Conservation (phyloP, 1,284 basidiomycete genomes). For the Ceratobasidium papillatum region DNA sequence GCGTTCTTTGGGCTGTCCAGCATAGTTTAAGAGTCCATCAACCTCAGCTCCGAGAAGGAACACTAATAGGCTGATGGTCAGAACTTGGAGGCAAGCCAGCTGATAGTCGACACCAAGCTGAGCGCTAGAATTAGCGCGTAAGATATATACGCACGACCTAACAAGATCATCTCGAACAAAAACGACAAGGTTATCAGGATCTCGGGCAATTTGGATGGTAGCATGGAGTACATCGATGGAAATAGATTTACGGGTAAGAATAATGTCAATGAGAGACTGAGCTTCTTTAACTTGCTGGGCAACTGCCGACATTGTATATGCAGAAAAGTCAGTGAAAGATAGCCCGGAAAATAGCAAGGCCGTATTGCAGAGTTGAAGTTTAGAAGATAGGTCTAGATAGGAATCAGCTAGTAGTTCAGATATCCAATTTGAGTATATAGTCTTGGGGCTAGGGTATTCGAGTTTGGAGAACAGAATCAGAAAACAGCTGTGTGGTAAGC, state of each 20-base stretch:
- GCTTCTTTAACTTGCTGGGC: not conserved
- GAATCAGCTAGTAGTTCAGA: no score
- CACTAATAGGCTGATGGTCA: not conserved
- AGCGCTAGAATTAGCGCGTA: not conserved
- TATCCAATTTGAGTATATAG: no score
- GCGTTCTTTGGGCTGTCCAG: not conserved
- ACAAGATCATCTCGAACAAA: not conserved
- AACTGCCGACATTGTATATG: not conserved
- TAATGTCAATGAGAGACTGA: not conserved
- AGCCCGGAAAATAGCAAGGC: no score
- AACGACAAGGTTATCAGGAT: not conserved
- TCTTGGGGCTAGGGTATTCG: no score
- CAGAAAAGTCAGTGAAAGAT: not conserved
- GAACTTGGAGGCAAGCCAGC: not conserved
- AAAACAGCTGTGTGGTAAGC: no score
- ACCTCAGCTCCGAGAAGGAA: not conserved
- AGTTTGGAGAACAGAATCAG: no score
- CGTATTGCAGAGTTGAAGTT: no score
- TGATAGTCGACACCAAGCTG: not conserved
- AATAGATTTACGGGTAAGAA: not conserved
- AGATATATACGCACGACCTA: not conserved
- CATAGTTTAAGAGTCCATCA: not conserved
- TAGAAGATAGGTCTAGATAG: no score
- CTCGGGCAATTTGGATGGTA: not conserved
- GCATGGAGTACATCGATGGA: not conserved